A percentile compares a stretch with the other conserved stretches of the same genome.
Conservation (phyloP, 257 asterid genomes). For the Solanum bukasovii region DNA sequence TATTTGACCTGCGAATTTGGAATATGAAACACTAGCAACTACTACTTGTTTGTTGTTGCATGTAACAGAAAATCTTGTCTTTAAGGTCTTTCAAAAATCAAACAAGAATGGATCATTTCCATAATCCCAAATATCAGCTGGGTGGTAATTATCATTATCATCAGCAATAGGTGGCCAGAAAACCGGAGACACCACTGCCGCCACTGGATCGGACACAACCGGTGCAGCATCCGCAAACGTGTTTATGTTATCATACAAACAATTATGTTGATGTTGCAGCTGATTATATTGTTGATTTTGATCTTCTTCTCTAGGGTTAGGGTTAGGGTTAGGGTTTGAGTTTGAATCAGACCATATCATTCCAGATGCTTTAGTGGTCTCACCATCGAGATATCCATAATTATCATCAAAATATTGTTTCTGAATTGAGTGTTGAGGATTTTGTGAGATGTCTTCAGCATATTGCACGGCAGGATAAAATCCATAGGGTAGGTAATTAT, state of each 20-base stretch:
- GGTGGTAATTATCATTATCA: slow-evolving; percentile 13
- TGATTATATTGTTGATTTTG: slow-evolving; percentile 3
- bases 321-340: slow-evolving; percentile 54
- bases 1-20: not conserved
- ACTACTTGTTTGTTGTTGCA: not conserved
- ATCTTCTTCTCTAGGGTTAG: not conserved
- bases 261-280: slow-evolving; percentile 1
- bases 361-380: not conserved
- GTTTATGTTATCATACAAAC: slow-evolving; percentile 17
- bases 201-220: slow-evolving; percentile 19
- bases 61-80: not conserved
- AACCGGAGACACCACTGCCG: slow-evolving; percentile 24
- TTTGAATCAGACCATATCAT: slow-evolving; percentile 11
- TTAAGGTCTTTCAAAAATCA: slow-evolving; percentile 17
- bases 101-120: slow-evolving; percentile 52
- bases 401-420: not conserved
- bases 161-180: slow-evolving; percentile 56
- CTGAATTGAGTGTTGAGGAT: slow-evolving; percentile 6
- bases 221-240: slow-evolving; percentile 18
- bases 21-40: not conserved
- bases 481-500: slow-evolving; percentile 31
- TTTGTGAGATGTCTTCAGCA: slow-evolving; percentile 15
- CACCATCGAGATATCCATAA: not conserved
- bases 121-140: slow-evolving; percentile 56
- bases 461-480: slow-evolving; percentile 40